phyloP scores from a whole-genome alignment of 2,329 filamentous ascomycete species.

The Nectriaceae sp. region DNA sequence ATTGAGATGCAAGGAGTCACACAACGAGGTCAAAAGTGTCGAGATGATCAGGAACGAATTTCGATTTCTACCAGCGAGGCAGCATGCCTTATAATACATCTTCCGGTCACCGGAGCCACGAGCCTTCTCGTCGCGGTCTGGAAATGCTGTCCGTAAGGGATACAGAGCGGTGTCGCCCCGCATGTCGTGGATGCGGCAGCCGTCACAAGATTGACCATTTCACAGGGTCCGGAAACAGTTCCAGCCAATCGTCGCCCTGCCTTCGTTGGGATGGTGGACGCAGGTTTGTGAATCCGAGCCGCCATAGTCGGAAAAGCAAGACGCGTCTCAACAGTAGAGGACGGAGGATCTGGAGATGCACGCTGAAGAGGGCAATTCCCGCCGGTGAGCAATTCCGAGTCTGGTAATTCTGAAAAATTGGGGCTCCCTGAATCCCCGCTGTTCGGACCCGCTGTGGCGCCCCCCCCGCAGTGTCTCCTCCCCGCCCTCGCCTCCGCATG shows the following conservation, averaged over 20 bases:
- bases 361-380: background rate
- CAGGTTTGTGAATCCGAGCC: too few species aligned
- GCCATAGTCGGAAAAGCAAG: too few species aligned
- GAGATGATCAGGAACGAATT: background rate
- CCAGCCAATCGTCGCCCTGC: too few species aligned
- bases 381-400: background rate
- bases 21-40: background rate
- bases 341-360: background rate
- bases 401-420: background rate
- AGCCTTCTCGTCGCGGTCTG: background rate
- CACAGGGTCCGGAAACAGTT: background rate
- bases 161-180: background rate
- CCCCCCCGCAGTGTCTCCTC: too few species aligned
- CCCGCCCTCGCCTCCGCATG: too few species aligned
- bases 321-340: background rate
- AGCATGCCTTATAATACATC: background rate
- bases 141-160: background rate
- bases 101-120: background rate
- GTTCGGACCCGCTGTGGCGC: background rate
- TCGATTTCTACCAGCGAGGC: background rate
- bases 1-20: background rate
- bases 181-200: background rate
- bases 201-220: too few species aligned
- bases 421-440: background rate
- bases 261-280: too few species aligned